Evolutionary conservation across 2,329 filamentous ascomycete genomes (phyloP).

Genomic region (Berkeleyomyces basicola): DNA sequence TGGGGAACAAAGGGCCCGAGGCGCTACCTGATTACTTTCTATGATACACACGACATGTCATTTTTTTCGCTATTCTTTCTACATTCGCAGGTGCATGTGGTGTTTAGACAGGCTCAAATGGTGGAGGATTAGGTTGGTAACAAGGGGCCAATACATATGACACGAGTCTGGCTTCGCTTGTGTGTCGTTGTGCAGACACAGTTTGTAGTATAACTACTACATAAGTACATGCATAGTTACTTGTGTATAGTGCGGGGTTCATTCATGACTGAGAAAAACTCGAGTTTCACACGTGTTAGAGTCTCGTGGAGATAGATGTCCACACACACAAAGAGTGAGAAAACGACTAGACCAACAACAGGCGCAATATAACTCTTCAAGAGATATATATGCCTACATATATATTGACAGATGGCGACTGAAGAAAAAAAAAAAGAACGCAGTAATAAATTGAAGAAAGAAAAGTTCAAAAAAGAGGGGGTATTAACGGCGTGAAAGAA

Average conservation of each 20-base stretch:
- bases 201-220: neutral
- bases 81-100: neutral
- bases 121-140: neutral
- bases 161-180: no score
- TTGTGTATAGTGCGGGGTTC: neutral
- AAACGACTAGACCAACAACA: neutral
- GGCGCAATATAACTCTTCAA: neutral
- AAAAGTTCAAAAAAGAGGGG: slow-evolving; percentile 4
- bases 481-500: slow-evolving; percentile 9
- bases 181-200: neutral
- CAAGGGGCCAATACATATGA: neutral
- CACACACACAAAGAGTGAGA: neutral
- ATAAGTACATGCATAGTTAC: no score
- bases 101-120: no score
- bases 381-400: neutral
- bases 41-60: slow-evolving; percentile 20
- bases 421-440: neutral
- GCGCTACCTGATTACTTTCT: slow-evolving; percentile 57
- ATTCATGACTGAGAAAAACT: neutral
- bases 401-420: neutral
- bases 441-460: neutral
- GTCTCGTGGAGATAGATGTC: neutral
- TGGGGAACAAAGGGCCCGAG: slow-evolving; percentile 49
- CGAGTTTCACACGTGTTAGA: neutral
- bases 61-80: slow-evolving; percentile 3